Evolutionary conservation across 75 land plant species (phyloP), one percentile per base, ranked within the genome.

Genomic region (Picea glauca): DNA sequence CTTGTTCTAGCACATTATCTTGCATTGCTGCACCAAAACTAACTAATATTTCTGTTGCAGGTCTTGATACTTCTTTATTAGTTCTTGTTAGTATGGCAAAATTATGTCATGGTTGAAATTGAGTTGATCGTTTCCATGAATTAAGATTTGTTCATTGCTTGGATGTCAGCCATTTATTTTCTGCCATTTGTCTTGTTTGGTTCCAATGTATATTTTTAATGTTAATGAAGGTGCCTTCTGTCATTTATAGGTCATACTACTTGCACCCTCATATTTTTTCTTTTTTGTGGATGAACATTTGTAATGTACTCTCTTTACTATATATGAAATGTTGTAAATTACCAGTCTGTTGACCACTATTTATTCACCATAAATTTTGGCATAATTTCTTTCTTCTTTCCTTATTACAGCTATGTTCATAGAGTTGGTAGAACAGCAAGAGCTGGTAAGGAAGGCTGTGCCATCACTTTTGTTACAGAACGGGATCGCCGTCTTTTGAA

Each of bases 381-480:
- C 11, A 15, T 75, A 75, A 7, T 23, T 15, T 14, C 1, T 75
- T 75, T 6, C 3, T 23, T 13, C 32, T 77, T 32, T 72, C 23
- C 15, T 76, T 77, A 62, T n/a, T 84, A 78, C 90, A 96, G 99
- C 57, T 97, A 97, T 81, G 91, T 97, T 81, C 99, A 97, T 85
- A 86, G 99, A 77, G 99, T 97, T 17, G 99, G 99, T 35, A 89
- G 99, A 63, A 97, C 99, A 64, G 99, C 99, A 75, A 90, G 99
- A 85, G 98, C 98, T 87, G 99, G 99, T 15, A 80, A 89, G 77
- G 85, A 91, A 83, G 99, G 99, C 68, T 92, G 90, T 91, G 98
- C 98, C 80, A 90, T 97, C n/a, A 97, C 99, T 18, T 93, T 97
- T 79, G 89, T 93, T 30, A 84, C 99, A 40, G 99, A 94, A 81